A percentile compares a stretch with the other conserved stretches of the same genome.
These are phyloP conservation scores for Linnemannia exigua DNA, from an alignment of 192 early-diverging fungal species.

Conservation along the genomic window DNA sequence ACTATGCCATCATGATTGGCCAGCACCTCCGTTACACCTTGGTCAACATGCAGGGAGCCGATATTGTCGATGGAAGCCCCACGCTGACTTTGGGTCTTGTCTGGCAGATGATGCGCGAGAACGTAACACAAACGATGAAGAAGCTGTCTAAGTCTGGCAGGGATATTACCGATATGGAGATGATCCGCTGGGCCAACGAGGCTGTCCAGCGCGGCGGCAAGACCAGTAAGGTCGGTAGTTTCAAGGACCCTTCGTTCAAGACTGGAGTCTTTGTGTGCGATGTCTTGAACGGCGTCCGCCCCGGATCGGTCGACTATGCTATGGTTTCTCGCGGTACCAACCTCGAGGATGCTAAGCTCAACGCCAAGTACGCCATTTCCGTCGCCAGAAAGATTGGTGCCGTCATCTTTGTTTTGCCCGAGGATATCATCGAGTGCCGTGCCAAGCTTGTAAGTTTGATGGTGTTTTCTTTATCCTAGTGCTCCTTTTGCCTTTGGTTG, in stretches of 20 bases:
- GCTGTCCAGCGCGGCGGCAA: constrained; percentile 76
- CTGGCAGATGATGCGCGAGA: constrained; percentile 99
- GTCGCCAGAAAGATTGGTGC: constrained; percentile 99
- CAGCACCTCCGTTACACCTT: constrained; percentile 90
- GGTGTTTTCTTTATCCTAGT: background rate
- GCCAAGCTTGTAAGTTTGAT: constrained; percentile 92
- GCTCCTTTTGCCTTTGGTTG: constrained; percentile 1
- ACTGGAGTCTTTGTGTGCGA: constrained; percentile 91
- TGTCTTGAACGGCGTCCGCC: constrained; percentile 93
- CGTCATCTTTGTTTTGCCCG: constrained; percentile 97
- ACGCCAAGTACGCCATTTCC: constrained; percentile 97
- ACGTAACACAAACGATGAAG: constrained; percentile 94
- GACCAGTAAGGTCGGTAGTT: constrained; percentile 78
- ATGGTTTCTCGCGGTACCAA: constrained; percentile 79
- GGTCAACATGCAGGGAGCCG: constrained; percentile 95
- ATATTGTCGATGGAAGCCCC: constrained; percentile 92
- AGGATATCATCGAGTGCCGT: constrained; percentile 99
- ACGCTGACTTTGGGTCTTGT: constrained; percentile 93
- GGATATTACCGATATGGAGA: constrained; percentile 93
- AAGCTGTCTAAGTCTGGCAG: constrained; percentile 84
- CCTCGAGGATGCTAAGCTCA: constrained; percentile 91
- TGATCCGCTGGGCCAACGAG: constrained; percentile 97
- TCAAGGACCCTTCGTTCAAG: constrained; percentile 86
- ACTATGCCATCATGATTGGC: constrained; percentile 91
- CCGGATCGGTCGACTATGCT: constrained; percentile 91